Conservation (phyloP, 108 stramenopile genomes). For the Fistulifera solaris region DNA sequence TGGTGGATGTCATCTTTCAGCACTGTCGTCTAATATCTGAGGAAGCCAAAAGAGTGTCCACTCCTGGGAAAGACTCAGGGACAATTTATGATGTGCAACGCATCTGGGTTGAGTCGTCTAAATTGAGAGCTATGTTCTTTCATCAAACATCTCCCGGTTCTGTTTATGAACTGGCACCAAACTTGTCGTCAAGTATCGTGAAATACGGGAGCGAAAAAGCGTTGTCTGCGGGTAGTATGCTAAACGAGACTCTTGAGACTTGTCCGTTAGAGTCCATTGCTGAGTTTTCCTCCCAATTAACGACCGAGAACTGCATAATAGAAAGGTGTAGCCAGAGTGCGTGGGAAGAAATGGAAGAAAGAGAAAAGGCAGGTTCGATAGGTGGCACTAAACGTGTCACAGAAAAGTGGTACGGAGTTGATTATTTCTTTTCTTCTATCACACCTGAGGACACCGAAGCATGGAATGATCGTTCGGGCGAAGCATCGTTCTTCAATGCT, state of each 20-base stretch:
- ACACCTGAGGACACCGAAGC: constrained; percentile 9
- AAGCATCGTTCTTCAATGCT: constrained; percentile 7
- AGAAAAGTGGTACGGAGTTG: constrained; percentile 76
- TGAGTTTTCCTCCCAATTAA: constrained; percentile 30
- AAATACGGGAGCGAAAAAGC: constrained; percentile 61
- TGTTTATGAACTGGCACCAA: constrained; percentile 62
- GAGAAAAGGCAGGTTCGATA: constrained; percentile 10
- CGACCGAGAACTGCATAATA: constrained; percentile 61
- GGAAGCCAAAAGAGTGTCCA: constrained; percentile 15
- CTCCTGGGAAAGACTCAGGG: constrained; percentile 7
- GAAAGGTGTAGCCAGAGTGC: constrained; percentile 72
- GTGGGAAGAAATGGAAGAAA: constrained; percentile 43
- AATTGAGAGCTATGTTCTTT: constrained; percentile 53
- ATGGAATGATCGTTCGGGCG: not conserved
- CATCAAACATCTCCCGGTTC: constrained; percentile 61
- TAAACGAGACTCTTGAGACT: constrained; percentile 48
- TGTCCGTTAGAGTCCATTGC: constrained; percentile 39
- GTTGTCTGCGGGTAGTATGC: constrained; percentile 58
- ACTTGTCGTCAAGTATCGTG: constrained; percentile 36
- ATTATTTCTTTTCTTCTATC: constrained; percentile 55
- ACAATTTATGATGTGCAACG: constrained; percentile 10
- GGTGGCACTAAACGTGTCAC: constrained; percentile 16
- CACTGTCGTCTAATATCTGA: constrained; percentile 52
- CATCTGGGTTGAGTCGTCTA: constrained; percentile 47
- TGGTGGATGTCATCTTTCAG: constrained; percentile 46